Percentiles rank a stretch among this genome's conserved stretches.
These are phyloP conservation scores for Ascodesmis nigricans DNA, from an alignment of 495 filamentous ascomycete species.

Conservation along the genomic window DNA sequence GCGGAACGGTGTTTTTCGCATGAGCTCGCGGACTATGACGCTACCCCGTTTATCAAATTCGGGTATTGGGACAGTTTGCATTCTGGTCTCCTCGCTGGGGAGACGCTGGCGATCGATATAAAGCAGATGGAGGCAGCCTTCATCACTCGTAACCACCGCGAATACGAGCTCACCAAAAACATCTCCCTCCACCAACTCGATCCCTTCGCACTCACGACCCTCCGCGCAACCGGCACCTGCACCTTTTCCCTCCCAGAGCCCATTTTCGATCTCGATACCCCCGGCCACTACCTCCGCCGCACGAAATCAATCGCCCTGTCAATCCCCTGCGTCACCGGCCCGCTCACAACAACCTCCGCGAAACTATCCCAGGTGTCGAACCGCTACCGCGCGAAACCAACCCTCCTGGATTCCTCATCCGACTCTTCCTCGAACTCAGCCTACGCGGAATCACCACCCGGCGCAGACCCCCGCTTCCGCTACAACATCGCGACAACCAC, in stretches of 20 bases:
- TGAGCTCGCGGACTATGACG: not conserved
- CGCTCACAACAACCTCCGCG: constrained; percentile 12
- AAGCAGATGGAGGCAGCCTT: constrained; percentile 9
- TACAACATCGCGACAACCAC: constrained; percentile 17
- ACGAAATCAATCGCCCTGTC: constrained; percentile 18
- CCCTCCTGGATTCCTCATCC: not conserved
- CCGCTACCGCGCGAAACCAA: constrained; percentile 8
- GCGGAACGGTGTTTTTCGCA: constrained; percentile 6
- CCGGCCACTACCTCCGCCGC: constrained; percentile 23
- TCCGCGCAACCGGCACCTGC: constrained; percentile 4
- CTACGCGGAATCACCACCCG: constrained; percentile 10
- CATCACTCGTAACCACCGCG: constrained; percentile 4
- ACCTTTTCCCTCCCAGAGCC: constrained; percentile 20
- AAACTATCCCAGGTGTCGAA: constrained; percentile 7
- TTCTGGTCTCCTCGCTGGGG: constrained; percentile 13
- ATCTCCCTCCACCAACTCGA: constrained; percentile 5
- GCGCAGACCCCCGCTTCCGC: constrained; percentile 13
- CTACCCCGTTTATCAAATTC: constrained; percentile 7
- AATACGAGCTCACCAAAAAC: constrained; percentile 11
- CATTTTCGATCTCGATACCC: constrained; percentile 24
- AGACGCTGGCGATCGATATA: constrained; percentile 1
- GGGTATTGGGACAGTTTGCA: constrained; percentile 10
- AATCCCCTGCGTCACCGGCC: constrained; percentile 20
- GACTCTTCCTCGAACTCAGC: not conserved
- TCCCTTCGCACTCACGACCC: constrained; percentile 1